Evolutionary conservation across 2,329 filamentous ascomycete genomes (phyloP).

Genomic region (Neopestalotiopsis sp.): DNA sequence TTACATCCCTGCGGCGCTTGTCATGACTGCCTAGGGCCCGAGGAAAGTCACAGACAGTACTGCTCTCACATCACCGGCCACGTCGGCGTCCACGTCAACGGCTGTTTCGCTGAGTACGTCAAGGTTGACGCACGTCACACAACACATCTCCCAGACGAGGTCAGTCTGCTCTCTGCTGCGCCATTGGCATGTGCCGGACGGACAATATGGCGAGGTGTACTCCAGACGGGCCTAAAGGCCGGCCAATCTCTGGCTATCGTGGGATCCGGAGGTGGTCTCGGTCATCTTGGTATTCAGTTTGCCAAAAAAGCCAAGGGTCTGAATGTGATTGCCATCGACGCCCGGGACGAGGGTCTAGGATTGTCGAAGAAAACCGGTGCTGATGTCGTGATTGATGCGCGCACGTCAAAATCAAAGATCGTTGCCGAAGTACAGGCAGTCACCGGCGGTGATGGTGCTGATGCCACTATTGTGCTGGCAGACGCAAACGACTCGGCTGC

Average conservation of each 20-base stretch:
- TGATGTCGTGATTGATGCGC: constrained; percentile 57
- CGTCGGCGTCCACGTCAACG: constrained; percentile 56
- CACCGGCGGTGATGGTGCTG: constrained; percentile 55
- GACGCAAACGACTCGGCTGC: constrained; percentile 57
- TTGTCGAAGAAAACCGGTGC: constrained; percentile 54
- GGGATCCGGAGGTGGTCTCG: constrained; percentile 56
- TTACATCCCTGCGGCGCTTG: constrained; percentile 60
- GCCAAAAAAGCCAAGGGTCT: constrained; percentile 53
- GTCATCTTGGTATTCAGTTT: constrained; percentile 57
- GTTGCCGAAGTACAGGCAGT: constrained; percentile 52
- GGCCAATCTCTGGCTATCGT: constrained; percentile 50
- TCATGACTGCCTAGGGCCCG: constrained; percentile 52
- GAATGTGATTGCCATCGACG: constrained; percentile 59
- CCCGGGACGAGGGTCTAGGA: constrained; percentile 57
- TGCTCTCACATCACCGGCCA: constrained; percentile 51
- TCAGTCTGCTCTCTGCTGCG: constrained; percentile 57
- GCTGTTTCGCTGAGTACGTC: constrained; percentile 63
- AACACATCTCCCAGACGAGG: constrained; percentile 51
- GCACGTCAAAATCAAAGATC: constrained; percentile 51
- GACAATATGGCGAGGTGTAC: constrained; percentile 20
- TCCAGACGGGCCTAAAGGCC: constrained; percentile 18
- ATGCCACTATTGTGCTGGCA: constrained; percentile 59
- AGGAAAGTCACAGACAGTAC: constrained; percentile 57
- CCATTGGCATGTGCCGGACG: constrained; percentile 49
- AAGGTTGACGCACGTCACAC: constrained; percentile 52